Evolutionary conservation across 331 rosid genomes (phyloP), one percentile per base, ranked within the genome.

Genomic region (Arachis monticola): DNA sequence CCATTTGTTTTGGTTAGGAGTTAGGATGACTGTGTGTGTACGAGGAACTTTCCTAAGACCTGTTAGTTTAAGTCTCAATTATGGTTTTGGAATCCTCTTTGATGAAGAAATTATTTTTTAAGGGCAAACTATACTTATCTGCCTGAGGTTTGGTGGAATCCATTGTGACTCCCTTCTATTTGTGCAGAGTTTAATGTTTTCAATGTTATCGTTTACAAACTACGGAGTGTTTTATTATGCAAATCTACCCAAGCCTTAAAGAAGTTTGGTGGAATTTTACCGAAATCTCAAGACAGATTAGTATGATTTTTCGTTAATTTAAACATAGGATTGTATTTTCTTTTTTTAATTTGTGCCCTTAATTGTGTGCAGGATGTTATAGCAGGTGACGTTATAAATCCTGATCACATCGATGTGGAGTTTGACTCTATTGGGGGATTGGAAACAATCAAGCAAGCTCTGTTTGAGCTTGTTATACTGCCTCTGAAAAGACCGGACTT

Each of bases 381-480:
- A 62, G 99, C 99, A 31, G 84, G 98, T 22, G 98, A 95, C 81
- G 99, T 95, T 73, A 92, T 95, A 79, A 95, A 95, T 76, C 99
- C 99, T 61, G 98, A 90, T 64, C 83, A 95, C 72, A 92, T 95
- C 30, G 93, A 90, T 64, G 97, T 92, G 67, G 96, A 95, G 79
- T 95, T 95, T 52, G 75, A 82, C 8, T 87, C 96, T 51, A 95
- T 95, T 80, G 99, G 99, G 40, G 99, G 99, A 35, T 78, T 95
- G 75, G 98, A 92, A 13, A 44, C 79, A 31, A 90, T 90, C 80
- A 95, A 95, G 85, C 82, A 90, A 80, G 85, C 98, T 44, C 83
- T 95, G 72, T 80, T 60, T 86, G 99, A 95, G 81, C 91, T 92
- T 59, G 99, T 95, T 87, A 95, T 95, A 78, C 92, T 95, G 60